Percentiles rank a stretch among this genome's conserved stretches.
phyloP scores from a whole-genome alignment of 2,329 filamentous ascomycete species.

The Cryphonectria carpinicola region DNA sequence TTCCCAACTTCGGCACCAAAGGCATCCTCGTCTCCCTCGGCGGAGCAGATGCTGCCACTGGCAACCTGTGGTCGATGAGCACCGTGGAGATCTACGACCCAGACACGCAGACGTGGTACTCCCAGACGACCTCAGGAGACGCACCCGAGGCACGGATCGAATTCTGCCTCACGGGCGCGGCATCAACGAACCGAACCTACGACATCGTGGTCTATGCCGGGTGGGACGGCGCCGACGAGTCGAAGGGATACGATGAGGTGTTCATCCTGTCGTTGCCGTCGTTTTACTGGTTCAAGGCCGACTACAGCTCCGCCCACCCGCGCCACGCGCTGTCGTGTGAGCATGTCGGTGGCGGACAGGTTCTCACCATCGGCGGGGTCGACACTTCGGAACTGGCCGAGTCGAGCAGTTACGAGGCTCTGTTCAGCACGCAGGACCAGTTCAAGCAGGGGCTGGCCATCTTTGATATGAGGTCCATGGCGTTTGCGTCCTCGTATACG shows the following conservation, averaged over 20 bases:
- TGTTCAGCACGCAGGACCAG: slow-evolving; percentile 31
- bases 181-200: slow-evolving; percentile 32
- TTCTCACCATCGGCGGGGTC: slow-evolving; percentile 43
- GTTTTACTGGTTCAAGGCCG: slow-evolving; percentile 33
- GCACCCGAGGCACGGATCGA: slow-evolving; percentile 29
- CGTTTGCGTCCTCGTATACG: slow-evolving; percentile 24
- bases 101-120: slow-evolving; percentile 28
- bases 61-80: slow-evolving; percentile 23
- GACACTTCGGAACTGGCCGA: slow-evolving; percentile 27
- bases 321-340: slow-evolving; percentile 33
- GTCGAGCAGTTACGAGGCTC: slow-evolving; percentile 17
- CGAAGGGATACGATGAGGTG: slow-evolving; percentile 30
- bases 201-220: slow-evolving; percentile 34
- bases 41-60: not conserved
- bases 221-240: slow-evolving; percentile 29
- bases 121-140: slow-evolving; percentile 31
- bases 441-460: slow-evolving; percentile 31
- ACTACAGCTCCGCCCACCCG: slow-evolving; percentile 29
- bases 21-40: slow-evolving; percentile 9
- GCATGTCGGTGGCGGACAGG: slow-evolving; percentile 41
- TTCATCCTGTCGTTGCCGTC: slow-evolving; percentile 34
- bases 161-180: slow-evolving; percentile 32
- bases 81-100: slow-evolving; percentile 31
- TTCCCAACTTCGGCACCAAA: slow-evolving; percentile 13
- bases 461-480: slow-evolving; percentile 32